Percentiles rank a stretch among this genome's conserved stretches.
Conservation (phyloP, 345 rosid species). For the Anacardium occidentale region DNA sequence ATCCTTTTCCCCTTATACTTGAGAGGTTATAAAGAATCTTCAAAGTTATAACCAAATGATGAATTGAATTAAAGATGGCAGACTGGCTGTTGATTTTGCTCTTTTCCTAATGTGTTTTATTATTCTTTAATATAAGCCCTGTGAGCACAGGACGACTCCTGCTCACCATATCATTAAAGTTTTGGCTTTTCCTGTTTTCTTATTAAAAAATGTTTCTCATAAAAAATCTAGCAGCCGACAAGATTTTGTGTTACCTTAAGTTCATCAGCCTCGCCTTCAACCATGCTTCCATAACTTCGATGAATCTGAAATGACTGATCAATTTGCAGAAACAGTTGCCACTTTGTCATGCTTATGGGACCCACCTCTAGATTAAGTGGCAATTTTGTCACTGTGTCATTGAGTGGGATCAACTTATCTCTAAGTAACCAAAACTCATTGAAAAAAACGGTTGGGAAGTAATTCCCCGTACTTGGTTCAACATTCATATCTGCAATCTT, state of each 20-base stretch:
- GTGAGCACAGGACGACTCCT: not conserved
- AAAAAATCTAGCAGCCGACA: not conserved
- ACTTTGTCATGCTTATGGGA: constrained; percentile 94
- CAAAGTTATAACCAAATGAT: not conserved
- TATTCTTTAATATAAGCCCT: not conserved
- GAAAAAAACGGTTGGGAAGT: constrained; percentile 77
- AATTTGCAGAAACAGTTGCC: constrained; percentile 94
- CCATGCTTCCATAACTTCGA: constrained; percentile 96
- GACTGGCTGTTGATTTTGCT: too few relatives aligned
- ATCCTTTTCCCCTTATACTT: not conserved
- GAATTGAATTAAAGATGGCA: not conserved
- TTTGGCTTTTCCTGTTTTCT: not conserved
- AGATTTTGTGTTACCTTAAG: constrained; percentile 58
- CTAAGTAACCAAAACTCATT: constrained; percentile 97
- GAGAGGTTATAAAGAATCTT: not conserved
- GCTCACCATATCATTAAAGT: not conserved
- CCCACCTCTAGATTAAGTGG: constrained; percentile 83
- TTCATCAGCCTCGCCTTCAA: constrained; percentile 98
- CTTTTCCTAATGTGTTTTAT: not conserved
- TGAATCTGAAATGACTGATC: constrained; percentile 99
- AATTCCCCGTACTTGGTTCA: constrained; percentile 68
- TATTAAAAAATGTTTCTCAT: not conserved
- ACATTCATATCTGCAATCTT: constrained; percentile 65
- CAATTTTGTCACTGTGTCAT: constrained; percentile 72
- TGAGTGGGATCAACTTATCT: constrained; percentile 71